Evolutionary conservation across 352 stramenopile genomes (phyloP).

Genomic region (Saprolegnia diclina): DNA sequence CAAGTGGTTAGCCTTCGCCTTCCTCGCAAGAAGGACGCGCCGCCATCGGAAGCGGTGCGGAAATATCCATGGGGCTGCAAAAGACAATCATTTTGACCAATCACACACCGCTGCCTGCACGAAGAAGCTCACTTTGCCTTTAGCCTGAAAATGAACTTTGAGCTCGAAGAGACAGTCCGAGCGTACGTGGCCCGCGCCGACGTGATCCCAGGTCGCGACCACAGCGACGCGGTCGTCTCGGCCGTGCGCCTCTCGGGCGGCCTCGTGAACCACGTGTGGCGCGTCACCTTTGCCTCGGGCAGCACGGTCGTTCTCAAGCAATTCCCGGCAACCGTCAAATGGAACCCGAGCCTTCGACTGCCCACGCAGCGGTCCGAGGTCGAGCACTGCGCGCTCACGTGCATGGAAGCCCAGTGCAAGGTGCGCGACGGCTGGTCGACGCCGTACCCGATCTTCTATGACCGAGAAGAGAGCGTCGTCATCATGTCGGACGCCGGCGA

Average conservation of each 20-base stretch:
- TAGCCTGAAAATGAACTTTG: constrained; percentile 2
- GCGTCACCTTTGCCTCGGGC: neutral
- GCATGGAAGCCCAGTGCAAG: neutral
- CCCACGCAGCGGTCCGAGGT: neutral
- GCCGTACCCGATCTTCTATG: constrained; percentile 3
- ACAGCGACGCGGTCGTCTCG: neutral
- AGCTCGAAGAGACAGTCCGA: neutral
- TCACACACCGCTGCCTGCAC: no score
- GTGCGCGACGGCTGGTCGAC: neutral
- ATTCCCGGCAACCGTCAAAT: neutral
- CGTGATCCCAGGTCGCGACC: neutral
- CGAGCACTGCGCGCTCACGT: neutral
- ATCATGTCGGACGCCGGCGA: neutral
- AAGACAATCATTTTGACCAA: no score
- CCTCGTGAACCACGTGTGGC: constrained; percentile 17
- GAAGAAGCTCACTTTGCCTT: no score
- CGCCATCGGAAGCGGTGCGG: no score
- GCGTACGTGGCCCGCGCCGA: neutral
- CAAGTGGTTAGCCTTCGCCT: no score
- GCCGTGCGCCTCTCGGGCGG: neutral
- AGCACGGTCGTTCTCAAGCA: constrained; percentile 5
- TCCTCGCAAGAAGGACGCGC: no score
- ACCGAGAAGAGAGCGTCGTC: neutral
- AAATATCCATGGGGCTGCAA: no score
- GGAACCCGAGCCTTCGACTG: neutral